Evolutionary conservation across 768 basidiomycete species (phyloP).

Genomic region (Gymnopilus dilepis): DNA sequence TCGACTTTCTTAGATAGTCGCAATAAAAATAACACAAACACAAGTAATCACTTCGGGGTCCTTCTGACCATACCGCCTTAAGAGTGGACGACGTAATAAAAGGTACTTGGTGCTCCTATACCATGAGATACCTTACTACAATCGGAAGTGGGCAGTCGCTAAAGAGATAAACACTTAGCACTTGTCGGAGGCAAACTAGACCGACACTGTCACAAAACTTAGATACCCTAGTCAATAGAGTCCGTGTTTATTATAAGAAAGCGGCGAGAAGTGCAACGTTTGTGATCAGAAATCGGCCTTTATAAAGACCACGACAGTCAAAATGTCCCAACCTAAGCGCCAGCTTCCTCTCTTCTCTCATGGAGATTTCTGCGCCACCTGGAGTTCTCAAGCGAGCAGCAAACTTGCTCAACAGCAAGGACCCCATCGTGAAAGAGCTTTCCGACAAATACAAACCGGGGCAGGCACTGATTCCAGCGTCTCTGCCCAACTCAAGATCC

Average conservation of each 20-base stretch:
- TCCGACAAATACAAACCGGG: not conserved
- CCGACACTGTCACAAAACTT: too few relatives aligned
- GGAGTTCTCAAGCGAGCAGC: not conserved
- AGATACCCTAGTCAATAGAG: too few relatives aligned
- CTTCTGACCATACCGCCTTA: too few relatives aligned
- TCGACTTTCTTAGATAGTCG: not conserved
- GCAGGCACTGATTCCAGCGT: too few relatives aligned
- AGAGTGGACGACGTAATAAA: too few relatives aligned
- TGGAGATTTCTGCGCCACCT: not conserved
- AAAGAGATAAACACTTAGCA: too few relatives aligned
- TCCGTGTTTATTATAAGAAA: too few relatives aligned
- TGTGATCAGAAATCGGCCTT: not conserved
- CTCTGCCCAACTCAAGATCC: not conserved
- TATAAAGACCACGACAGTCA: not conserved
- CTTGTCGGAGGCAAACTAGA: too few relatives aligned
- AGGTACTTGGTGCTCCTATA: too few relatives aligned
- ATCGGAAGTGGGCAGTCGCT: too few relatives aligned
- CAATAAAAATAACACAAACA: not conserved
- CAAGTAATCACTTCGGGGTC: not conserved
- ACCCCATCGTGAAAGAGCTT: not conserved
- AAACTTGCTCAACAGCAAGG: not conserved
- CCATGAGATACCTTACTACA: too few relatives aligned
- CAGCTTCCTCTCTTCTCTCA: not conserved
- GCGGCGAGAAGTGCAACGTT: not conserved
- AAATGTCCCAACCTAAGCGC: slow-evolving; percentile 3